Percentiles rank a stretch among this genome's conserved stretches.
phyloP scores from a whole-genome alignment of 1,284 basidiomycete species.

The Boletus semigastroideus region DNA sequence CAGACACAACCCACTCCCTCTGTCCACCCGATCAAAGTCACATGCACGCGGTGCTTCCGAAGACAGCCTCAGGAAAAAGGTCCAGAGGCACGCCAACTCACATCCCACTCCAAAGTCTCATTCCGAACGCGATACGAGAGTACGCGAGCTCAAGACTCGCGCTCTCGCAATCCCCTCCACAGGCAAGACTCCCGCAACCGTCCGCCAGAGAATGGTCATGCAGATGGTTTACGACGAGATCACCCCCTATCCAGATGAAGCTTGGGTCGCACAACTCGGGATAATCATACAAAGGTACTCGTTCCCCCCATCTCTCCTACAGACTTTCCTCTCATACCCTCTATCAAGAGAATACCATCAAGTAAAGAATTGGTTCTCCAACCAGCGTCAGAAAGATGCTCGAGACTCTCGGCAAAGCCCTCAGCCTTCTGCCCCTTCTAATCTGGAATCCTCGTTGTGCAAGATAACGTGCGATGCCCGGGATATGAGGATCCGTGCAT shows the following conservation, averaged over 20 bases:
- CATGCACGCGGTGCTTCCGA: conserved; percentile 24
- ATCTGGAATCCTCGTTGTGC: conserved; percentile 33
- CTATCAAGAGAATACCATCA: conserved; percentile 49
- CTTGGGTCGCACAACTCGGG: conserved; percentile 47
- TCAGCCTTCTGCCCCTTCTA: conserved; percentile 29
- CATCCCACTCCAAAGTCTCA: conserved; percentile 19
- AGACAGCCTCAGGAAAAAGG: conserved; percentile 30
- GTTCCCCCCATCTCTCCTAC: conserved; percentile 7
- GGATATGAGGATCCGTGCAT: conserved; percentile 47
- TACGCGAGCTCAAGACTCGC: conserved; percentile 41
- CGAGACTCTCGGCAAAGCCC: conserved; percentile 38
- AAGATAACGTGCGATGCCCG: conserved; percentile 41
- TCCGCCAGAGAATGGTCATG: conserved; percentile 51
- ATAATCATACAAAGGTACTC: conserved; percentile 49
- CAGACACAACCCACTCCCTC: conserved; percentile 23
- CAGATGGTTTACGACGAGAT: conserved; percentile 60
- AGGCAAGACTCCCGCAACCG: conserved; percentile 56
- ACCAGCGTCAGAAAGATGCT: conserved; percentile 51
- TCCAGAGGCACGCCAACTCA: conserved; percentile 23
- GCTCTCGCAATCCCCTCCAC: conserved; percentile 50
- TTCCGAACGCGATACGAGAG: conserved; percentile 31
- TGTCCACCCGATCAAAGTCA: conserved; percentile 28
- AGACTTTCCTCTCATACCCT: conserved; percentile 10
- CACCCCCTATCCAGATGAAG: conserved; percentile 56
- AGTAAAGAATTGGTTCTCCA: conserved; percentile 63